Evolutionary conservation across 805 yeast species (phyloP), one percentile per base, ranked within the genome.

Genomic region (Myxozyma neotropica): DNA sequence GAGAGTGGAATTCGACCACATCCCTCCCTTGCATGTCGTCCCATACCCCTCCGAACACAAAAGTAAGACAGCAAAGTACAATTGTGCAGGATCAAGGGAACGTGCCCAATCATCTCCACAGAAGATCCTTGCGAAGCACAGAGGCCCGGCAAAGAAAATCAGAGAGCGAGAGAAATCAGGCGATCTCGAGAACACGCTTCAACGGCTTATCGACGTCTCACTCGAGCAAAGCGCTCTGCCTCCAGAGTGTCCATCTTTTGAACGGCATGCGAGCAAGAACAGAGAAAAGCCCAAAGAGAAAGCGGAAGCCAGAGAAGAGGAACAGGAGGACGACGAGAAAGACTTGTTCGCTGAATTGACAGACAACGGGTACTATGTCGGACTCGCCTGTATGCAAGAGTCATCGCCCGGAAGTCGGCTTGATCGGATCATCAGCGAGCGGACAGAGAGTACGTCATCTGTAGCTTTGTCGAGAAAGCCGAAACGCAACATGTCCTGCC

Each of bases 341-440:
- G 27, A 42, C 10, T n/a, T 29, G 5, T 35, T 48, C 27, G 40
- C 40, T 3, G 40, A 48, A 10, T 36, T 48, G 21, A 48, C 42
- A 5, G 53, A 31, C 19, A 23, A 48, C 31, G 53, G 53, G 12
- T 42, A 42, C n/a, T 42, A 42, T 24, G n/a, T 15, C 46, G 26
- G 10, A 12, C 13, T 7, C 4, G 4, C 21, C 2, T 19, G 23
- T 10, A 19, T 24, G 10, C n/a, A 42, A 24, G 13, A 42, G 15
- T 42, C n/a, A 15, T 21, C 17, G n/a, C 1, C 13, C 50, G 50
- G 31, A 17, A n/a, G n/a, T n/a, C n/a, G 33, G 21, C 39, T 48
- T 2, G 52, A 48, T 36, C 29, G 52, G 13, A 48, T 48, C 13
- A 48, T 48, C 29, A 36, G 35, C 33, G 43, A 48, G 21, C 52